phyloP scores from a whole-genome alignment of 352 stramenopile genomes.

The Peronosclerospora sorghi region DNA sequence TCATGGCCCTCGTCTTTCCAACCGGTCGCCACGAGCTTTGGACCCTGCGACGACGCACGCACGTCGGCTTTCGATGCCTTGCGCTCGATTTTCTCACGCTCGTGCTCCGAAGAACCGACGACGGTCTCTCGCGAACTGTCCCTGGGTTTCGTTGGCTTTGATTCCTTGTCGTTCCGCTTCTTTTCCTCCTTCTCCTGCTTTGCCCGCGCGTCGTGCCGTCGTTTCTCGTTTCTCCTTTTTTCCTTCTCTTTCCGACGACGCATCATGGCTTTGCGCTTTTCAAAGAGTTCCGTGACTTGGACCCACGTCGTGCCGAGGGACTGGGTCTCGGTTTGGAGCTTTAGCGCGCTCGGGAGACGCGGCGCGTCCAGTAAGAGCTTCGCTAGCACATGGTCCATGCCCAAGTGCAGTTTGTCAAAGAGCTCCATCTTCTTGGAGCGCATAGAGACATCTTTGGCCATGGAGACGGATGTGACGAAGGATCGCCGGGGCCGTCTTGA shows the following conservation, averaged over 20 bases:
- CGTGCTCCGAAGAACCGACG: not conserved
- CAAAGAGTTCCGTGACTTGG: conserved; percentile 11
- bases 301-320: conserved; percentile 20
- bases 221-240: conserved; percentile 4
- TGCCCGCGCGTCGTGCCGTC: not conserved
- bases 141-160: conserved; percentile 9
- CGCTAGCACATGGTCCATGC: conserved; percentile 41
- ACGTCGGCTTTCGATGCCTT: conserved; percentile 2
- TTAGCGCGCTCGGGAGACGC: conserved; percentile 12
- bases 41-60: not conserved
- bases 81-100: conserved; percentile 7
- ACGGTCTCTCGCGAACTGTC: no score
- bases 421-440: conserved; percentile 18
- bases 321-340: conserved; percentile 24
- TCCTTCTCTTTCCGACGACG: conserved; percentile 20
- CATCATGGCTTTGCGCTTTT: conserved; percentile 19
- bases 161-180: not conserved
- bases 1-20: conserved; percentile 9
- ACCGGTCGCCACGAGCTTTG: not conserved
- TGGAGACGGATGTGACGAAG: conserved; percentile 1
- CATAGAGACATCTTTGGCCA: conserved; percentile 5
- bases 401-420: conserved; percentile 32
- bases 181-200: conserved; percentile 3
- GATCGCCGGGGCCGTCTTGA: not conserved
- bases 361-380: conserved; percentile 15